Conservation (phyloP, 73 alveolate genomes). For the Symbiodinium natans region DNA sequence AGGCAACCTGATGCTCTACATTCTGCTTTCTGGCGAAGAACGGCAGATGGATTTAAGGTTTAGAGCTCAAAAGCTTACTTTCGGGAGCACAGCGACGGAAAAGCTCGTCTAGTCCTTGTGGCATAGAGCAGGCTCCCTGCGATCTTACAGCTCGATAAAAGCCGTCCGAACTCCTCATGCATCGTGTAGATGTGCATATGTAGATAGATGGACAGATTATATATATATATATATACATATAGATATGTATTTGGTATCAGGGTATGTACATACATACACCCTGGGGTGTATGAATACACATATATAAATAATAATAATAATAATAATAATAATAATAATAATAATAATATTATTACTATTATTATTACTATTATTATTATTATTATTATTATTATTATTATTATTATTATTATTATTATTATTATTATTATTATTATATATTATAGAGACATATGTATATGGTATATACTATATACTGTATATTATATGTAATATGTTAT, state of each 20-base stretch:
- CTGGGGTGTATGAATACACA: background rate
- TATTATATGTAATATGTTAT: too few species aligned
- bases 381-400: background rate
- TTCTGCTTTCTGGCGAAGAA: too few species aligned
- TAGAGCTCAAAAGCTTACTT: too few species aligned
- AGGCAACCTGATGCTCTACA: too few species aligned
- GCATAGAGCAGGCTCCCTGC: too few species aligned
- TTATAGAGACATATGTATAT: background rate
- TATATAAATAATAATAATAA: background rate
- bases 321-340: background rate
- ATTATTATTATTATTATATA: background rate
- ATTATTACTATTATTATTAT: background rate
- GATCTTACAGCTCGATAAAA: too few species aligned
- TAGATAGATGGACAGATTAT: background rate
- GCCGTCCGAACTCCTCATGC: too few species aligned
- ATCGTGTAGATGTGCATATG: background rate
- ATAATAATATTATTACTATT: background rate
- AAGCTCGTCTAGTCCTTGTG: too few species aligned
- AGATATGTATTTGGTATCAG: background rate
- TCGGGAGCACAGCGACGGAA: too few species aligned
- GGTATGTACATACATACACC: too few species aligned
- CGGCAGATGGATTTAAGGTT: too few species aligned
- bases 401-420: background rate
- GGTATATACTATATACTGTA: too few species aligned
- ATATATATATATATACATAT: background rate